Evolutionary conservation across 768 basidiomycete species (phyloP).

Genomic region (Naganishia vaughanmartiniae): DNA sequence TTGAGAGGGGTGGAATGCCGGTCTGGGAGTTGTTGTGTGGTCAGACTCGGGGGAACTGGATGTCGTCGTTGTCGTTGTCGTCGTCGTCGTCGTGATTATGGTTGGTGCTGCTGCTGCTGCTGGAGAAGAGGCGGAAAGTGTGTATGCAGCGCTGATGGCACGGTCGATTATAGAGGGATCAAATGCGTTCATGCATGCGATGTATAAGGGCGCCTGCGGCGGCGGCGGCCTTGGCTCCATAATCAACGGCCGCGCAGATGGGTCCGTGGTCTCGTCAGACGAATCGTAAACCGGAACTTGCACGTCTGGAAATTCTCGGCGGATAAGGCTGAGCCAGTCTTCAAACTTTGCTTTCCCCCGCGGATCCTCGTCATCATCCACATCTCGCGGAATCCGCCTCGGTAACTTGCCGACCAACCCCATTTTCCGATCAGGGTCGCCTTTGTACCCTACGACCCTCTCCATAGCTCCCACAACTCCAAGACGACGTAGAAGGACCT

Average conservation of each 20-base stretch:
- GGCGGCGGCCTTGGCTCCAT: background rate
- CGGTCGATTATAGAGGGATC: constrained; percentile 23
- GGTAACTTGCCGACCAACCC: constrained; percentile 11
- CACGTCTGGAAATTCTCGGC: constrained; percentile 1
- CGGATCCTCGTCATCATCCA: background rate
- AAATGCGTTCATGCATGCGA: constrained; percentile 30
- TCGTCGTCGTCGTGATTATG: too few relatives aligned
- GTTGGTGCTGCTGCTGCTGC: background rate
- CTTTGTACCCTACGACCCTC: constrained; percentile 24
- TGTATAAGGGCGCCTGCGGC: background rate
- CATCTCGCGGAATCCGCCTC: background rate
- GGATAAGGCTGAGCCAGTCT: constrained; percentile 5
- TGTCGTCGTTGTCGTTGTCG: too few relatives aligned
- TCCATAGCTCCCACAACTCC: background rate
- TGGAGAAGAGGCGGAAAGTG: background rate
- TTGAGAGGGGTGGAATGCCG: background rate
- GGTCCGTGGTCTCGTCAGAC: background rate
- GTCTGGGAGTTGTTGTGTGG: too few relatives aligned
- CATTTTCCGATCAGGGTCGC: constrained; percentile 27
- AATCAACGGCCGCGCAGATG: too few relatives aligned
- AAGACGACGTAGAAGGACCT: constrained; percentile 10
- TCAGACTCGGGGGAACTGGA: too few relatives aligned
- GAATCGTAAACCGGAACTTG: background rate
- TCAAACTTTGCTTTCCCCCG: background rate
- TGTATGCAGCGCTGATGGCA: background rate